A percentile compares a stretch with the other conserved stretches of the same genome.
These are phyloP conservation scores for Fraxinus dipetala DNA, from an alignment of 305 asterid species.

Conservation along the genomic window DNA sequence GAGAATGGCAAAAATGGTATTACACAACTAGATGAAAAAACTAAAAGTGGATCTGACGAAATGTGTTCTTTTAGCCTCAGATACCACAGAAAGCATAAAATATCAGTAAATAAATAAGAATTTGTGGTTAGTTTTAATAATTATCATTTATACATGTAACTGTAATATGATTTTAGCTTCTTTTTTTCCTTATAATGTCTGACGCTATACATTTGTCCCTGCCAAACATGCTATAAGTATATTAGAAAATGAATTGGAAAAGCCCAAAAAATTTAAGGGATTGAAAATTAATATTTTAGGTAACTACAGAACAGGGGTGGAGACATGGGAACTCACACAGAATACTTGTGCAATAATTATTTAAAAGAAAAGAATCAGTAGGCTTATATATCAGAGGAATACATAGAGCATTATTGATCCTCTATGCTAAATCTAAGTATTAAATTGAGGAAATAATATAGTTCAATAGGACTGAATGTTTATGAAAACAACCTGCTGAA, in stretches of 20 bases:
- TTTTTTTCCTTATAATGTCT: neutral
- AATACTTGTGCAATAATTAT: neutral
- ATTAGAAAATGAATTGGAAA: neutral
- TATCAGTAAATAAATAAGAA: neutral
- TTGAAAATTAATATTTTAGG: neutral
- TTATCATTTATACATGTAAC: neutral
- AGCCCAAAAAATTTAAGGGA: neutral
- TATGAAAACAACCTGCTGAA: constrained; percentile 72
- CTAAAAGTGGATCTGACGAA: neutral
- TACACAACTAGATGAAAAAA: neutral
- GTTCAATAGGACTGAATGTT: neutral
- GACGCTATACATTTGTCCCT: neutral
- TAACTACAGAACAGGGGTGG: neutral
- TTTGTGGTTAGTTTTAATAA: neutral
- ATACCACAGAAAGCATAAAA: neutral
- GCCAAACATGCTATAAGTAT: neutral
- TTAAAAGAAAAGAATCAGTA: neutral
- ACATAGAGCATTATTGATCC: neutral
- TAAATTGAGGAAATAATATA: neutral
- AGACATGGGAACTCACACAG: neutral
- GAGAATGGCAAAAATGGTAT: neutral
- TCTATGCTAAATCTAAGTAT: neutral
- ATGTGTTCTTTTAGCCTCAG: neutral
- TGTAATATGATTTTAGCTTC: neutral
- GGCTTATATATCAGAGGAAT: neutral